These are phyloP conservation scores for Xylaria arbuscula DNA, from an alignment of 2,329 filamentous ascomycete genomes.

Conservation along the genomic window DNA sequence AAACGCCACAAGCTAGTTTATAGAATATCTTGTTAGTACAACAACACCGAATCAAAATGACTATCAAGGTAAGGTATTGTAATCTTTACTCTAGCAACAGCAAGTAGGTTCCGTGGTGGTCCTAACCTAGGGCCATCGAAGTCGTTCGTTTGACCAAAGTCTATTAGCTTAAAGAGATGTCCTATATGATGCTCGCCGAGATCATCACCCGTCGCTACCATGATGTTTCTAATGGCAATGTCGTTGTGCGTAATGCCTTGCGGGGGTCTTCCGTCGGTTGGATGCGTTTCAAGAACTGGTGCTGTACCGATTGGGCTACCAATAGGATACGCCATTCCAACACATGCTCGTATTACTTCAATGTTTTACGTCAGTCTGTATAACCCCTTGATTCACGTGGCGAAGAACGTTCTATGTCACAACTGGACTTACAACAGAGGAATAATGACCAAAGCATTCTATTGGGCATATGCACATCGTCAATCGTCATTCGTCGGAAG, in stretches of 20 bases:
- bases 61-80: neutral
- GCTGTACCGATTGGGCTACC: constrained; percentile 4
- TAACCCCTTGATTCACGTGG: neutral
- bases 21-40: neutral
- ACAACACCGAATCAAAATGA: neutral
- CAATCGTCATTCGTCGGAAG: neutral
- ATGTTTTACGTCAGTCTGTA: neutral
- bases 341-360: constrained; percentile 26
- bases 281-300: constrained; percentile 17
- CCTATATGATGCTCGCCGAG: constrained; percentile 19
- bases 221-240: constrained; percentile 21
- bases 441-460: constrained; percentile 26
- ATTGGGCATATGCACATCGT: constrained; percentile 19
- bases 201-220: constrained; percentile 8
- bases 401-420: neutral
- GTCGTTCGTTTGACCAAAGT: constrained; percentile 13
- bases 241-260: constrained; percentile 14
- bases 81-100: constrained; percentile 3
- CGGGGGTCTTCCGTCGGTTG: constrained; percentile 11
- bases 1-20: constrained; percentile 12
- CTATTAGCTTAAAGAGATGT: constrained; percentile 25
- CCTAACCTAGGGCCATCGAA: neutral
- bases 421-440: constrained; percentile 21
- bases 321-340: constrained; percentile 31
- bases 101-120: constrained; percentile 1